These are phyloP conservation scores for Xylaria sp. DNA, from an alignment of 2,329 filamentous ascomycete species.

Conservation along the genomic window DNA sequence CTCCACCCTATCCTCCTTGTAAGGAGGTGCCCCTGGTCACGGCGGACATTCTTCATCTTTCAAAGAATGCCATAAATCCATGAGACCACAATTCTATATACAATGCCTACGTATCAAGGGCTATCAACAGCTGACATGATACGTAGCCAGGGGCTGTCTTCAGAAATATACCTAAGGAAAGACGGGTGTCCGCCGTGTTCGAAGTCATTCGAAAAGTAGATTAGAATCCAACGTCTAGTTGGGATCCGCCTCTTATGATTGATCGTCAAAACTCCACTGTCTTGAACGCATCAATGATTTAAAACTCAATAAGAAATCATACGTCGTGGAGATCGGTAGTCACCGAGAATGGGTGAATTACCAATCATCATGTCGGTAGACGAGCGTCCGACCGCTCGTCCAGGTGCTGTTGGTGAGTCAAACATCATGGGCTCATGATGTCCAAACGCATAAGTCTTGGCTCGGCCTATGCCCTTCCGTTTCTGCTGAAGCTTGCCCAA, in stretches of 20 bases:
- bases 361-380: slow-evolving; percentile 57
- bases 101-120: slow-evolving; percentile 24
- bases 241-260: slow-evolving; percentile 13
- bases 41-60: slow-evolving; percentile 10
- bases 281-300: slow-evolving; percentile 13
- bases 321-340: slow-evolving; percentile 65
- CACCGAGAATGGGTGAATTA: slow-evolving; percentile 57
- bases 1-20: not conserved
- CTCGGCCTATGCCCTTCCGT: slow-evolving; percentile 83
- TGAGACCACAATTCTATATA: slow-evolving; percentile 26
- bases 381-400: slow-evolving; percentile 54
- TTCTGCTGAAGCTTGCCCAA: slow-evolving; percentile 90
- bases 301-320: slow-evolving; percentile 68
- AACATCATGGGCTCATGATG: slow-evolving; percentile 68
- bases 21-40: not conserved
- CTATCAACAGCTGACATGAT: not conserved
- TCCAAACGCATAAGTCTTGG: slow-evolving; percentile 95
- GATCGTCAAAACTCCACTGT: slow-evolving; percentile 25
- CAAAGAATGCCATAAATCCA: slow-evolving; percentile 5
- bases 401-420: slow-evolving; percentile 68
- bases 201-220: not conserved
- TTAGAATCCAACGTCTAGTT: not conserved
- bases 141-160: slow-evolving; percentile 3
- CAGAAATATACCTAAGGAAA: slow-evolving; percentile 11
- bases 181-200: not conserved